Evolutionary conservation across 108 stramenopile species (phyloP).

Genomic region (Cyclotella baltica): DNA sequence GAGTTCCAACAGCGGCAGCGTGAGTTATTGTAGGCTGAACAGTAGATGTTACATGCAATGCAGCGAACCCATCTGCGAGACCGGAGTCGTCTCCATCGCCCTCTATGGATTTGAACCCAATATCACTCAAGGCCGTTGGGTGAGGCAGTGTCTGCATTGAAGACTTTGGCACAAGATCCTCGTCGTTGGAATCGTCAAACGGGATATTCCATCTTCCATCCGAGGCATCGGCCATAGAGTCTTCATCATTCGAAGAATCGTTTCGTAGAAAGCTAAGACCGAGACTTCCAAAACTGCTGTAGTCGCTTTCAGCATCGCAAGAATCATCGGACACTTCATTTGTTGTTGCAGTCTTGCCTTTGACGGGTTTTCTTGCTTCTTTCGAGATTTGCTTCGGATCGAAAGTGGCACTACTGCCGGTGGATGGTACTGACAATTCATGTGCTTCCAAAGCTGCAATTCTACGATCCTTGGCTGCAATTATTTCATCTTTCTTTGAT

Average conservation of each 20-base stretch:
- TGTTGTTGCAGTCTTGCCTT: neutral
- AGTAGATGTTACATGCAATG: neutral
- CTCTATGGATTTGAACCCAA: conserved; percentile 9
- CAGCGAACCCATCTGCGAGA: neutral
- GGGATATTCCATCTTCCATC: conserved; percentile 32
- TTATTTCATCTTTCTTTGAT: conserved; percentile 6
- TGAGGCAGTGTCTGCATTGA: neutral
- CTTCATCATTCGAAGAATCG: neutral
- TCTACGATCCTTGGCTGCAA: conserved; percentile 20
- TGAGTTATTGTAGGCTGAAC: neutral
- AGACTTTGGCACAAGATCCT: conserved; percentile 8
- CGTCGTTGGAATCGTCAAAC: conserved; percentile 18
- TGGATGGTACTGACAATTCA: neutral
- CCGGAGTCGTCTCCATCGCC: neutral
- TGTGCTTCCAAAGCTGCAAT: conserved; percentile 12
- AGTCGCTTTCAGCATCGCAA: conserved; percentile 14
- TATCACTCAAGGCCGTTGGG: neutral
- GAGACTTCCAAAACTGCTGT: neutral
- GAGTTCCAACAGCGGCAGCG: neutral
- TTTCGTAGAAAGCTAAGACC: neutral
- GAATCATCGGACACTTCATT: conserved; percentile 24
- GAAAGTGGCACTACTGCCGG: neutral
- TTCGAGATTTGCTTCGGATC: neutral
- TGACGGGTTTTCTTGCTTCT: neutral
- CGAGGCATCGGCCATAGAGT: neutral